Conservation (phyloP, 2,329 filamentous ascomycete species). For the Aspergillus versicolor region DNA sequence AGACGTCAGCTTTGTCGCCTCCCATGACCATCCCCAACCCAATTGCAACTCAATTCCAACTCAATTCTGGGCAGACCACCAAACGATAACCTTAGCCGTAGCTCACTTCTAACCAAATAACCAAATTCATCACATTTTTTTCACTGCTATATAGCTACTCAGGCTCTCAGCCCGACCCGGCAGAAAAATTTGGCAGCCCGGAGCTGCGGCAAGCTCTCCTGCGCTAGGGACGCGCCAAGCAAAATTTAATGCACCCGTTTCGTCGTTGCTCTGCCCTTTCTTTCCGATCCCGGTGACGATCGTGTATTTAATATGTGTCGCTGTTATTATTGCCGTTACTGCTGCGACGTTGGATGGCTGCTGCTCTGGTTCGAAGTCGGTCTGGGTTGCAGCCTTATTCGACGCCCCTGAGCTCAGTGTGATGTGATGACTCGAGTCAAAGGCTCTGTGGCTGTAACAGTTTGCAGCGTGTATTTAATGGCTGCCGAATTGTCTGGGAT, state of each 20-base stretch:
- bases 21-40: not conserved
- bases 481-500: no score
- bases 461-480: no score
- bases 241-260: not conserved
- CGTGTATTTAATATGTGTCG: not conserved
- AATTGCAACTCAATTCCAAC: not conserved
- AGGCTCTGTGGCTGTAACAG: no score
- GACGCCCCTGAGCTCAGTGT: no score
- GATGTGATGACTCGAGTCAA: no score
- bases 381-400: no score
- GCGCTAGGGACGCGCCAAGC: not conserved
- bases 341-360: not conserved
- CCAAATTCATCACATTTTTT: no score
- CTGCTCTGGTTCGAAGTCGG: no score
- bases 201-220: not conserved
- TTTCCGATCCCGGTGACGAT: not conserved
- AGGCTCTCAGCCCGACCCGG: no score
- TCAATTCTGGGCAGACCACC: not conserved
- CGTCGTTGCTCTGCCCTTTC: no score
- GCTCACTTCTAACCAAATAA: no score
- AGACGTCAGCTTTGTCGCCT: constrained; percentile 12
- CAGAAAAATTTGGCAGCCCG: not conserved
- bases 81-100: not conserved
- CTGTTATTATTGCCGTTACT: not conserved
- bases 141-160: no score